Evolutionary conservation across 1,284 basidiomycete genomes (phyloP).

Genomic region (Gymnopus androsaceus): DNA sequence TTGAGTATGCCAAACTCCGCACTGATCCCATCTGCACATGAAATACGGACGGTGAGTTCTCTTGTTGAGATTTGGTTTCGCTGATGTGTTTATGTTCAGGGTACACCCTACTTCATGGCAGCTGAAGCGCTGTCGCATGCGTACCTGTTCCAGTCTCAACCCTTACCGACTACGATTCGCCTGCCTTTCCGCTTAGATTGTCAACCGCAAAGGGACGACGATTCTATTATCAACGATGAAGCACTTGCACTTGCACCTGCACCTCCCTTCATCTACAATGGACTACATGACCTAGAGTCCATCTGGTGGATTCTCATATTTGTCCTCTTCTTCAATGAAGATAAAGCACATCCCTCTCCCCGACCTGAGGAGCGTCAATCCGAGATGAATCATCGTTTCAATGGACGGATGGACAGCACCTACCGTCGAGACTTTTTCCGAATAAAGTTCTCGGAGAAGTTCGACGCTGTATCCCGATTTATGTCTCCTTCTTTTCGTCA

Average conservation of each 20-base stretch:
- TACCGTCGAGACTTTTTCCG: no score
- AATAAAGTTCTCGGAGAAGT: no score
- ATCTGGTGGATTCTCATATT: conserved; percentile 6
- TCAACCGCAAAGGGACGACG: no score
- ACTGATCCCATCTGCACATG: neutral
- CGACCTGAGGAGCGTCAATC: no score
- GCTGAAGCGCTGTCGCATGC: neutral
- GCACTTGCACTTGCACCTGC: no score
- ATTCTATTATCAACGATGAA: no score
- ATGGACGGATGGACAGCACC: no score
- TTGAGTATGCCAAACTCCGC: conserved; percentile 2
- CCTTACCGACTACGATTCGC: neutral
- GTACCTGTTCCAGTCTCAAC: neutral
- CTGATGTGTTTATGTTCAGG: neutral
- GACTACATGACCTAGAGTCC: conserved; percentile 9
- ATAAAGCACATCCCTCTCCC: no score
- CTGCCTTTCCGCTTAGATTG: no score
- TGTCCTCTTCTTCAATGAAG: conserved; percentile 1
- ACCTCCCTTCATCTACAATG: neutral
- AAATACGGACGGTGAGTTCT: neutral
- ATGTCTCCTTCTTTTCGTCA: no score
- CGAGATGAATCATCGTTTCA: no score
- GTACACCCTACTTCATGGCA: conserved; percentile 4
- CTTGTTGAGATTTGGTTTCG: neutral
- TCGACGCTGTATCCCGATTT: no score